Conservation (phyloP, 176 grass and related monocot genomes). For the Rhynchospora tenuis region DNA sequence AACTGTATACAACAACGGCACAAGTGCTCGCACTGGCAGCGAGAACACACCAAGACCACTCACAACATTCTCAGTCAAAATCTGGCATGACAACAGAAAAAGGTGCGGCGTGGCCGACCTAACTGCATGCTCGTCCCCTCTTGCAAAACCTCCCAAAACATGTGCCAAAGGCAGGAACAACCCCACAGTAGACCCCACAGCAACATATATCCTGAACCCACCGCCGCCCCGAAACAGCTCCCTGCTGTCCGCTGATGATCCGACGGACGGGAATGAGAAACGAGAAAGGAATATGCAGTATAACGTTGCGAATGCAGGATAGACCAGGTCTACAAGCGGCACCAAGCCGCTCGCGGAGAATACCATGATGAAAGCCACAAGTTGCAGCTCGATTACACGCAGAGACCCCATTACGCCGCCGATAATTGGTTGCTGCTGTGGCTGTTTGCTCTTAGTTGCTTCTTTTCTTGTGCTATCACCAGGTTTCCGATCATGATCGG, state of each 20-base stretch:
- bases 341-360: slow-evolving; percentile 88
- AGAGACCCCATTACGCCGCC: slow-evolving; percentile 78
- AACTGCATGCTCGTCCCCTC: slow-evolving; percentile 60
- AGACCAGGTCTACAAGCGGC: slow-evolving; percentile 64
- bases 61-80: slow-evolving; percentile 86
- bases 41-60: slow-evolving; percentile 65
- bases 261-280: slow-evolving; percentile 57
- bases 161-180: slow-evolving; percentile 87
- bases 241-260: slow-evolving; percentile 20
- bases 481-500: slow-evolving; percentile 23
- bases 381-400: slow-evolving; percentile 88
- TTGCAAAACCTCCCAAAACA: slow-evolving; percentile 86
- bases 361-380: slow-evolving; percentile 97
- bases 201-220: slow-evolving; percentile 62
- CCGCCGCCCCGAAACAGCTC: slow-evolving; percentile 8
- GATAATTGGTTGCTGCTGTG: slow-evolving; percentile 32
- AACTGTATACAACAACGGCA: slow-evolving; percentile 84
- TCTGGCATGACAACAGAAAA: slow-evolving; percentile 87
- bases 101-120: slow-evolving; percentile 73
- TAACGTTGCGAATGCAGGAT: slow-evolving; percentile 54
- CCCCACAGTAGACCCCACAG: slow-evolving; percentile 59
- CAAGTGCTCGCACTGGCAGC: slow-evolving; percentile 56
- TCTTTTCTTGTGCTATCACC: not conserved
- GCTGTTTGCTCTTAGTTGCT: slow-evolving; percentile 21
- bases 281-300: slow-evolving; percentile 61